Evolutionary conservation across 2,329 filamentous ascomycete genomes (phyloP), one percentile per base, ranked within the genome.

Genomic region (Beauveria australis): DNA sequence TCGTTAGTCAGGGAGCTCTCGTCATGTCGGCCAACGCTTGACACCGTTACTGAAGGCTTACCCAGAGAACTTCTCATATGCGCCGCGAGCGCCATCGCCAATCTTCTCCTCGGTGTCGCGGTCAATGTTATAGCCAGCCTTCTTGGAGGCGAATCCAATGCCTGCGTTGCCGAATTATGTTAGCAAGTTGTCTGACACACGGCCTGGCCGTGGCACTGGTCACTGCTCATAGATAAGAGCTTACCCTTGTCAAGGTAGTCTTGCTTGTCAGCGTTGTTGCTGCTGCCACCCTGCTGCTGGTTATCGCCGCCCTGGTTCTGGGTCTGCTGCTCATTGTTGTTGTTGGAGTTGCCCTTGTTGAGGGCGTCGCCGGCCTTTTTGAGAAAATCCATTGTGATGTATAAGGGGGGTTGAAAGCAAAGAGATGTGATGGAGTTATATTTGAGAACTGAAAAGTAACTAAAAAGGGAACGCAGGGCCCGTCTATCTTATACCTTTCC

Each of bases 201-300:
- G 28, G 41, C 10, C 33, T 37, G 33, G 12, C 12, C 12, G 33
- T 5, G 33, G 33, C 33, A 37, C 12, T 37, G 12, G 33, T 37
- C 33, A 37, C 33, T 14, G 12, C 12, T 37, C 33, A 12, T 9
- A 5, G 28, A 41, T 16, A 10, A 24, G 22, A 16, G 54, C 66
- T 24, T 62, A 76, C 74, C 73, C 70, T 75, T 76, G 66, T 76
- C 74, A 2, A 70, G 65, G 62, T 74, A 75, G 64, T 77, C 75
- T 33, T 70, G 16, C 67, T 72, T 6, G 22, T 47, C 62, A 28
- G 37, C n/a, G 44, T 49, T 33, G 49, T 16, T 24, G 22, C 18
- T 51, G 18, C 33, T 52, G 49, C 46, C 22, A 51, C 62, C 52
- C 4, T 59, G n/a, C n/a, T 61, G 41, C 26, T 58, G 46, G 40